A percentile compares a stretch with the other conserved stretches of the same genome.
Conservation (phyloP, 2,329 filamentous ascomycete genomes). For the Phyllosticta capitalensis region DNA sequence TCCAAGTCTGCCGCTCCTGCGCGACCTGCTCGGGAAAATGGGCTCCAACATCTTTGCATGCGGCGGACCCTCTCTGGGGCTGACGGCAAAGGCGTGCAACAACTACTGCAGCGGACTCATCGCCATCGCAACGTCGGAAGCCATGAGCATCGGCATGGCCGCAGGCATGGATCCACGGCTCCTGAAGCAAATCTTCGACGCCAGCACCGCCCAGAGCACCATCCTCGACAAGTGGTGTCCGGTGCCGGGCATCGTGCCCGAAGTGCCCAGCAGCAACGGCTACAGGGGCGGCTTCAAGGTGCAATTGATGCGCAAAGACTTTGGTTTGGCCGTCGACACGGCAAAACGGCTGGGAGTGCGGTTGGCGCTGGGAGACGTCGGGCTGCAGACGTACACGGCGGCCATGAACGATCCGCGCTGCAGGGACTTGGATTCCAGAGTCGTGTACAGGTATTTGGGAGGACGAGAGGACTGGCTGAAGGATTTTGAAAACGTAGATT, state of each 20-base stretch:
- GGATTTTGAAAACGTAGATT: conserved; percentile 7
- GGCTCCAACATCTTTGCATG: conserved; percentile 47
- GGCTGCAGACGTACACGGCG: conserved; percentile 42
- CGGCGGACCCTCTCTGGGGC: conserved; percentile 45
- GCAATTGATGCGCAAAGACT: conserved; percentile 52
- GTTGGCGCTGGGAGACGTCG: conserved; percentile 41
- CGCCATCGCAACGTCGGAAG: conserved; percentile 48
- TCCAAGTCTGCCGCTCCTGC: conserved; percentile 35
- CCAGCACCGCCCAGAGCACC: conserved; percentile 43
- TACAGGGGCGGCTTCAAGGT: conserved; percentile 50
- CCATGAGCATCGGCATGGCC: conserved; percentile 51
- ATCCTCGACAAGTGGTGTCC: conserved; percentile 45
- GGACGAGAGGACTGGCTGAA: conserved; percentile 43
- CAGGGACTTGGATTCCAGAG: conserved; percentile 46
- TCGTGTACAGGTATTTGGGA: conserved; percentile 48
- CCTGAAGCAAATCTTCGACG: conserved; percentile 42
- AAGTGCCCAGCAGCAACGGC: conserved; percentile 32
- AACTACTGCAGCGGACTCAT: conserved; percentile 53
- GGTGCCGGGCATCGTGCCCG: conserved; percentile 31
- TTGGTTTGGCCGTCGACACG: conserved; percentile 45
- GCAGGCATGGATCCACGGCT: conserved; percentile 47
- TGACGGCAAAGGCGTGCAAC: conserved; percentile 52
- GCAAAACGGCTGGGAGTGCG: conserved; percentile 43
- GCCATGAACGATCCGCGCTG: conserved; percentile 44
- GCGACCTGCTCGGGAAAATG: conserved; percentile 41